Percentiles rank a stretch among this genome's conserved stretches.
Evolutionary conservation across 1,139 yeast genomes (phyloP).

Genomic region (Candida freyschussii): DNA sequence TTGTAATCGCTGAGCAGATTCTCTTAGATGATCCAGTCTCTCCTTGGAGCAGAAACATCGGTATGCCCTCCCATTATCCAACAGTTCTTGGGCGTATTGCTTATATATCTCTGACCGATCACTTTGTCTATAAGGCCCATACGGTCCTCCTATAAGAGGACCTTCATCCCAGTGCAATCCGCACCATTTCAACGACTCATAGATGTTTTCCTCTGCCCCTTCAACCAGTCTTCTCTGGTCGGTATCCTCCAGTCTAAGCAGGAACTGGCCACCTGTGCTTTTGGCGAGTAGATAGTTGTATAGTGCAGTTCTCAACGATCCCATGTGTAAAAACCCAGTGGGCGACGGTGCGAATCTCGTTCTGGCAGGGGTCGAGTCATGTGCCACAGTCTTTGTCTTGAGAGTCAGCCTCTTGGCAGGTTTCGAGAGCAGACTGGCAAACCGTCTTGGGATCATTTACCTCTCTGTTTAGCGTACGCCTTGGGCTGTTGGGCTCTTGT

Average conservation of each 20-base stretch:
- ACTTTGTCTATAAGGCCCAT: conserved; percentile 80
- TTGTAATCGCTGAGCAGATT: conserved; percentile 63
- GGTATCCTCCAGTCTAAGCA: conserved; percentile 86
- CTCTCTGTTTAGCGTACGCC: neutral
- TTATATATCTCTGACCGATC: conserved; percentile 65
- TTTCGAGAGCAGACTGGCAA: conserved; percentile 15
- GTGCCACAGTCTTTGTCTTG: conserved; percentile 29
- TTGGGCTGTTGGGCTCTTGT: neutral
- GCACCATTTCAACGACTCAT: conserved; percentile 74
- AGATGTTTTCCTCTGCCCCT: conserved; percentile 81
- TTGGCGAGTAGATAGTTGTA: conserved; percentile 82
- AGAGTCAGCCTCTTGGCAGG: conserved; percentile 22
- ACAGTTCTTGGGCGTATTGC: conserved; percentile 48
- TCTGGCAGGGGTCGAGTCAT: conserved; percentile 58
- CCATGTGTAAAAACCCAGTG: conserved; percentile 87
- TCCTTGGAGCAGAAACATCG: conserved; percentile 83
- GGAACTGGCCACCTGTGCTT: conserved; percentile 73
- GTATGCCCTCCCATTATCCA: conserved; percentile 72
- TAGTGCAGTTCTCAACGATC: conserved; percentile 88
- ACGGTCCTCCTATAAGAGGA: conserved; percentile 51
- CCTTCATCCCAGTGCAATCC: conserved; percentile 78
- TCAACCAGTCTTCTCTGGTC: conserved; percentile 72
- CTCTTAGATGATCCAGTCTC: conserved; percentile 61
- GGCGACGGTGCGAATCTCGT: conserved; percentile 99
- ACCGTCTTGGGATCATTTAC: conserved; percentile 4